Percentiles rank a stretch among this genome's conserved stretches.
These are phyloP conservation scores for Solanum pimpinellifolium DNA, from an alignment of 257 asterid genomes.

Conservation along the genomic window DNA sequence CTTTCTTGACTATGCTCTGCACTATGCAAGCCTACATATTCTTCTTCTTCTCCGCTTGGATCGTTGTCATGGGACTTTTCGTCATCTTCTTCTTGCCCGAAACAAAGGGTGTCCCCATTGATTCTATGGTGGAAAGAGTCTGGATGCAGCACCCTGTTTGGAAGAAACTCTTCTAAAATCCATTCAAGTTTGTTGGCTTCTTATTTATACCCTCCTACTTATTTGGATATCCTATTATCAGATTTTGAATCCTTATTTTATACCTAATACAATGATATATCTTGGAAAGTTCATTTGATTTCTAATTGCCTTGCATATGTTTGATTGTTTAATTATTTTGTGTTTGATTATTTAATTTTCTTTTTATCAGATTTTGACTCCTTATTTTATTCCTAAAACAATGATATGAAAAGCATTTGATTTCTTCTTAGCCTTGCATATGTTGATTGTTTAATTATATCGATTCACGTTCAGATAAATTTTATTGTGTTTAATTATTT, in stretches of 20 bases:
- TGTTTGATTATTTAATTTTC: not conserved
- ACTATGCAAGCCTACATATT: conserved; percentile 24
- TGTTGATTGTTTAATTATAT: not conserved
- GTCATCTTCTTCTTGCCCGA: conserved; percentile 22
- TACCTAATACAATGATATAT: not conserved
- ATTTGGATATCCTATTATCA: not conserved
- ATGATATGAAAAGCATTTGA: not conserved
- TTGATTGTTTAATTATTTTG: not conserved
- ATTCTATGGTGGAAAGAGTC: conserved; percentile 15
- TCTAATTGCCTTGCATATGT: not conserved
- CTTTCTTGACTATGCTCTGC: conserved; percentile 26
- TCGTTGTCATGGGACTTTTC: conserved; percentile 17
- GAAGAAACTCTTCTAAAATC: conserved; percentile 10
- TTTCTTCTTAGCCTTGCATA: not conserved
- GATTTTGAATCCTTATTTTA: not conserved
- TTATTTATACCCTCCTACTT: not conserved
- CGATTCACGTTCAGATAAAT: too few species aligned
- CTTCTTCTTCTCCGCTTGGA: conserved; percentile 28
- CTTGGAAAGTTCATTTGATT: not conserved
- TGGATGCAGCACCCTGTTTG: conserved; percentile 26
- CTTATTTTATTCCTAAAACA: not conserved
- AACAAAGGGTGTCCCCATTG: conserved; percentile 22
- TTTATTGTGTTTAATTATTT: not conserved
- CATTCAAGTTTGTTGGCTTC: not conserved
- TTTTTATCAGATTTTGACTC: not conserved